phyloP scores from a whole-genome alignment of 1,284 basidiomycete species.

The Malassezia obtusa region DNA sequence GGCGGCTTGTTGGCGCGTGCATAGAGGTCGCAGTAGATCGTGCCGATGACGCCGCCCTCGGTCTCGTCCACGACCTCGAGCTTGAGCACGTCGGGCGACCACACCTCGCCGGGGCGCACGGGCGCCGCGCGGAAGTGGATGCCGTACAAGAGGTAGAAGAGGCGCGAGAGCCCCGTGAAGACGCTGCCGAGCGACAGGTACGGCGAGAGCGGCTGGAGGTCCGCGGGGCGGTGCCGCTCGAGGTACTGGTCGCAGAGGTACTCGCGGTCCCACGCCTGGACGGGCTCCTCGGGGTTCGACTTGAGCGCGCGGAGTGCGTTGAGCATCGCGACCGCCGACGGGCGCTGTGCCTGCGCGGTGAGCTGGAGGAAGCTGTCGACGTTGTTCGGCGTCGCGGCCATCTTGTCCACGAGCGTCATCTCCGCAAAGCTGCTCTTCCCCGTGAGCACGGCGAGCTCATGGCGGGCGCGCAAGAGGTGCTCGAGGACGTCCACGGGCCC shows the following conservation, averaged over 20 bases:
- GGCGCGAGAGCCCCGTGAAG: conserved; percentile 38
- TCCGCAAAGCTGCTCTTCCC: conserved; percentile 37
- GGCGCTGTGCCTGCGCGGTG: conserved; percentile 31
- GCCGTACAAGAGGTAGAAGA: conserved; percentile 41
- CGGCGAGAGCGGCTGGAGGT: conserved; percentile 32
- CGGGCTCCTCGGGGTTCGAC: not conserved
- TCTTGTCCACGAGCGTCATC: conserved; percentile 44
- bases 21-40: conserved; percentile 90
- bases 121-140: conserved; percentile 34
- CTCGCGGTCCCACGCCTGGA: conserved; percentile 44
- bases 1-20: conserved; percentile 72
- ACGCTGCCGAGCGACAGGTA: conserved; percentile 43
- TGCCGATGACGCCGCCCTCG: conserved; percentile 68
- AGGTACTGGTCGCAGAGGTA: conserved; percentile 36
- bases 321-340: conserved; percentile 24
- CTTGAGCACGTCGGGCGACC: conserved; percentile 79
- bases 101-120: conserved; percentile 63
- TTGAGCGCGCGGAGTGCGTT: conserved; percentile 32
- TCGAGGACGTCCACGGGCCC: conserved; percentile 37
- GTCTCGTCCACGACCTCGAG: conserved; percentile 83
- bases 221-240: conserved; percentile 17
- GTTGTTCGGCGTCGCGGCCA: conserved; percentile 37
- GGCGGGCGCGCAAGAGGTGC: conserved; percentile 28
- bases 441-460: conserved; percentile 37
- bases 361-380: conserved; percentile 36